These are phyloP conservation scores for Globisporangium carolinianum DNA, from an alignment of 352 stramenopile species.

Conservation along the genomic window DNA sequence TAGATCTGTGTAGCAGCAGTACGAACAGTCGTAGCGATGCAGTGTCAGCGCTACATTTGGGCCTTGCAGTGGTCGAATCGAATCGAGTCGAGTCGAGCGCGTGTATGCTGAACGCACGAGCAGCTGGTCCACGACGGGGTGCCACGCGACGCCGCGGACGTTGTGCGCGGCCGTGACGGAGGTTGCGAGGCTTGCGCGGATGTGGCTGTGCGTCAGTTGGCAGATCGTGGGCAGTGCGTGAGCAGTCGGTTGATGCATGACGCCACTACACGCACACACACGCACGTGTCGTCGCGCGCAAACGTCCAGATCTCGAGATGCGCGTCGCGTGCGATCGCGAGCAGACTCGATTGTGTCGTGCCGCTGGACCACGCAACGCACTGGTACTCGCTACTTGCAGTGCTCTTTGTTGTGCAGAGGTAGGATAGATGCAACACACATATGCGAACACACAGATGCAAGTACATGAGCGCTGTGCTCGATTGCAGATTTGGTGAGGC, in stretches of 20 bases:
- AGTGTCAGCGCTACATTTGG: too few species aligned
- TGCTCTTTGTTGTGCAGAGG: background rate
- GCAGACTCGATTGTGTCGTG: slow-evolving; percentile 13
- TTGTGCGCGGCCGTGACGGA: slow-evolving; percentile 4
- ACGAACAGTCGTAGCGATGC: too few species aligned
- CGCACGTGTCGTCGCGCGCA: slow-evolving; percentile 10
- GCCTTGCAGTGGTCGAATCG: too few species aligned
- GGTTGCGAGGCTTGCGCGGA: slow-evolving; percentile 7
- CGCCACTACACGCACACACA: slow-evolving; percentile 14
- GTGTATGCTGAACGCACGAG: slow-evolving; percentile 14
- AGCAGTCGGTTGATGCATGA: slow-evolving; percentile 5
- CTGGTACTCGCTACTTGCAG: slow-evolving; percentile 3
- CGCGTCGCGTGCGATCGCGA: slow-evolving; percentile 19
- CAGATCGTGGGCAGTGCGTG: too few species aligned
- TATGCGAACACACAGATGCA: too few species aligned
- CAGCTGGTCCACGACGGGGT: slow-evolving; percentile 20
- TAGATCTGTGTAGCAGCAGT: slow-evolving; percentile 15
- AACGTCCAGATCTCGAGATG: slow-evolving; percentile 33
- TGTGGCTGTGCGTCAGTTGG: background rate
- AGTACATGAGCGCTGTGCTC: too few species aligned
- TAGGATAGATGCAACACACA: background rate
- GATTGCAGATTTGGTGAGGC: too few species aligned
- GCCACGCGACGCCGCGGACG: slow-evolving; percentile 30
- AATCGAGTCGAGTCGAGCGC: too few species aligned
- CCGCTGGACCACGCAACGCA: slow-evolving; percentile 24